Evolutionary conservation across 768 basidiomycete species (phyloP).

Genomic region (Daedaleopsis sinensis): DNA sequence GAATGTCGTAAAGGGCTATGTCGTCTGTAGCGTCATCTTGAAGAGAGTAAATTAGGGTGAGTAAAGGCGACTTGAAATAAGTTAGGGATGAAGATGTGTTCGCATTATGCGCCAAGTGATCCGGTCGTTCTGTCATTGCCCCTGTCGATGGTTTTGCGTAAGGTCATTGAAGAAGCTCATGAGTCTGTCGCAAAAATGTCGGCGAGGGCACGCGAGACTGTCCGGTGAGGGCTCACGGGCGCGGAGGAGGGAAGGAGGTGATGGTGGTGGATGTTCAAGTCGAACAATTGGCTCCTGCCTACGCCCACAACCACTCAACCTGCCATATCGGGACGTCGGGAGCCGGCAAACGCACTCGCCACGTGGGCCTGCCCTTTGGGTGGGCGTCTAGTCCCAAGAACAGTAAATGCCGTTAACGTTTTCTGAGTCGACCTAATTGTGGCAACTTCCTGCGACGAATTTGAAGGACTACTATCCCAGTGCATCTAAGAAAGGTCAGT

Average conservation of each 20-base stretch:
- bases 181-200: too few relatives aligned
- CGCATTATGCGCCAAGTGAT: background rate
- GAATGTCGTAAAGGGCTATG: slow-evolving; percentile 55
- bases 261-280: slow-evolving; percentile 3
- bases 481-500: too few relatives aligned
- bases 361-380: too few relatives aligned
- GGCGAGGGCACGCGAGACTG: background rate
- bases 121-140: slow-evolving; percentile 9
- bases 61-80: slow-evolving; percentile 44
- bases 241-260: background rate
- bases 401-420: too few relatives aligned
- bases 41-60: slow-evolving; percentile 50
- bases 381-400: too few relatives aligned
- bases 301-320: slow-evolving; percentile 9
- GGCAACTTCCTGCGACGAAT: too few relatives aligned
- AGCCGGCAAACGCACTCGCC: background rate
- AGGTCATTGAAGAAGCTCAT: background rate
- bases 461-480: too few relatives aligned
- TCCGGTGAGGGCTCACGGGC: background rate
- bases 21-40: slow-evolving; percentile 39
- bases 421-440: too few relatives aligned
- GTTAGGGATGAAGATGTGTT: background rate
- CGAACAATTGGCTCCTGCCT: background rate
- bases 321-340: slow-evolving; percentile 4
- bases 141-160: background rate